Base-by-base conservation (phyloP, 176 grass and related monocot species). In the Carex scoparia region DNA sequence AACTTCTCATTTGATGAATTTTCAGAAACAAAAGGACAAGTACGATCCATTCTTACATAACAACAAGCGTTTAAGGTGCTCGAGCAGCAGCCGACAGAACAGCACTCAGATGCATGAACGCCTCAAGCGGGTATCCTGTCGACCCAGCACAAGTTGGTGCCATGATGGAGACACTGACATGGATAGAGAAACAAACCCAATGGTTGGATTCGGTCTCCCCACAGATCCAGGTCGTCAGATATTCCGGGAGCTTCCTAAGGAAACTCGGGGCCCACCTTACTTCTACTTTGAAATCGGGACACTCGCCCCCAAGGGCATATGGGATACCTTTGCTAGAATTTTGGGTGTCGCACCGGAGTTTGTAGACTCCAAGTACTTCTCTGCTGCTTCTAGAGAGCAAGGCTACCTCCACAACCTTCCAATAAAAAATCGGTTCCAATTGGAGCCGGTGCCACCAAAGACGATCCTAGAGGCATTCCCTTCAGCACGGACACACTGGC, bases 241-340 rank as follows among this genome's bases (percentile, higher is more conserved):
- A 5, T 13, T 44, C 0, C 93, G 96, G 83, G 67, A 23, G 1
- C 66, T 95, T 16, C 90, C 88, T n/a, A 56, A 81, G 14, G 56
- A 84, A 28, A 93, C 90, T 66, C 56, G 65, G n/a, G 96, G 96
- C 1, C 91, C 91, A 46, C 96, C 96, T 0, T 99, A 84, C 57
- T 99, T 99, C 68, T 99, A 91, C 12, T 95, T 94, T 69, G 93
- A 95, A 72, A 99, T 95, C 55, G 93, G 95, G 12, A 90, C 95
- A 2, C 81, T 92, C 42, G 84, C 96, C 59, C 93, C 96, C 65
- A 94, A 86, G 76, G 91, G 93, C 15, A 69, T 90, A 4, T 98
- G 95, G 95, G 16, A 83, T 31, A 87, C 62, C 1, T 93, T 98
- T n/a, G 91, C 89, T 5, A 86, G 93, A 2, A 88, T 88, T 35